Evolutionary conservation across 2,329 filamentous ascomycete species (phyloP).

Genomic region (Fusarium nisikadoi): DNA sequence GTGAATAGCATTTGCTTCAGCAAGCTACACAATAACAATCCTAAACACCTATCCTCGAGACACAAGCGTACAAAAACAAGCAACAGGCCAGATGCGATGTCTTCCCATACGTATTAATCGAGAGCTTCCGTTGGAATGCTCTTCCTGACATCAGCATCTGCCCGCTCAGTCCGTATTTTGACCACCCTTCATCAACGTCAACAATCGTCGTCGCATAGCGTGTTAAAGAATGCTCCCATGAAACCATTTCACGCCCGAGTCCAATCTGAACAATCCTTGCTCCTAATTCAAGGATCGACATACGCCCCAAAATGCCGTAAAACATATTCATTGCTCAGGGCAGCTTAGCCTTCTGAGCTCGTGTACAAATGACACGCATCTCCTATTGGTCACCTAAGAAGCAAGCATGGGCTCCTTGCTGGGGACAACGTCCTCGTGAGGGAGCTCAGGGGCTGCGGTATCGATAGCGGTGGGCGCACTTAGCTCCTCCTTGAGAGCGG

Average conservation of each 20-base stretch:
- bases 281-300: conserved; percentile 40
- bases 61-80: conserved; percentile 39
- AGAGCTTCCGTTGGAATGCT: conserved; percentile 13
- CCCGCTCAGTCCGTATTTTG: conserved; percentile 38
- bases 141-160: conserved; percentile 24
- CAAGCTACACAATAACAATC: conserved; percentile 43
- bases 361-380: conserved; percentile 43
- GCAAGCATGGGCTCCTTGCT: conserved; percentile 45
- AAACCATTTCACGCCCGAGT: conserved; percentile 42
- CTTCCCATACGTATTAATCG: conserved; percentile 40
- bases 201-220: conserved; percentile 42
- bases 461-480: conserved; percentile 41
- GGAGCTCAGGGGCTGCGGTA: conserved; percentile 43
- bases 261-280: conserved; percentile 43
- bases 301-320: conserved; percentile 46
- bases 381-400: conserved; percentile 43
- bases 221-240: conserved; percentile 42
- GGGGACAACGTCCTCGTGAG: conserved; percentile 35
- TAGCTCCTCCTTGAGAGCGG: conserved; percentile 40
- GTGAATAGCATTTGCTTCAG: conserved; percentile 18
- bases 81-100: conserved; percentile 27
- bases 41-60: conserved; percentile 44
- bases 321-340: conserved; percentile 42
- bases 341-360: conserved; percentile 44
- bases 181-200: conserved; percentile 39